Evolutionary conservation across 495 filamentous ascomycete species (phyloP).

Genomic region (Aspergillus asperescens): DNA sequence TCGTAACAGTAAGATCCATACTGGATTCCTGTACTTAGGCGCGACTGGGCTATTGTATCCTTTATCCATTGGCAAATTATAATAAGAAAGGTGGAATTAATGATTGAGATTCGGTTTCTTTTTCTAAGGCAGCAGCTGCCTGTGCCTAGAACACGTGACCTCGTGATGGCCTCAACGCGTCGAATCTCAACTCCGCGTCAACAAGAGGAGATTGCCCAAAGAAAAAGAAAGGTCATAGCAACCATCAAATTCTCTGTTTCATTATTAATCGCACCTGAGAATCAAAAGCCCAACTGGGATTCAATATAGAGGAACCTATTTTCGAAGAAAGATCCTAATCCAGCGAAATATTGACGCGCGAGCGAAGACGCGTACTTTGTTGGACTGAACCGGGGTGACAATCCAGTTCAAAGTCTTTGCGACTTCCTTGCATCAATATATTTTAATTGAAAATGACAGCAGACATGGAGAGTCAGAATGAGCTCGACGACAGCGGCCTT

Average conservation of each 20-base stretch:
- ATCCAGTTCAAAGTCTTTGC: background rate
- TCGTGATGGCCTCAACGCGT: slow-evolving; percentile 41
- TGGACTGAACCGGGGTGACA: background rate
- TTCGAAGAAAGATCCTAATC: background rate
- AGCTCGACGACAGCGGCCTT: slow-evolving; percentile 56
- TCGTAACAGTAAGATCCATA: slow-evolving; percentile 3
- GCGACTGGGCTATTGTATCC: background rate
- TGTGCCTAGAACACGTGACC: slow-evolving; percentile 36
- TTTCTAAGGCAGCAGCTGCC: slow-evolving; percentile 8
- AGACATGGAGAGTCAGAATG: slow-evolving; percentile 54
- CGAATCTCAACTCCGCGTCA: slow-evolving; percentile 12
- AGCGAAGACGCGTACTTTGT: slow-evolving; percentile 1
- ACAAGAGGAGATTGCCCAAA: slow-evolving; percentile 4
- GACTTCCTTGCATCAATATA: background rate
- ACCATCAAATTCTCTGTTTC: slow-evolving; percentile 1
- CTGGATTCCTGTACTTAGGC: background rate
- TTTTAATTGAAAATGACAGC: slow-evolving; percentile 44
- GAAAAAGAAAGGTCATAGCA: slow-evolving; percentile 30
- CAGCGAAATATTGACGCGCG: background rate
- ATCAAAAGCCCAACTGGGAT: background rate
- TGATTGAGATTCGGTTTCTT: background rate
- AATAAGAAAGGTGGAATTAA: background rate
- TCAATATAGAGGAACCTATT: background rate
- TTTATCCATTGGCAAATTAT: background rate
- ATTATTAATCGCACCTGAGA: background rate